Conservation (phyloP, 2,329 filamentous ascomycete genomes). For the Cryphonectria nitschkei region DNA sequence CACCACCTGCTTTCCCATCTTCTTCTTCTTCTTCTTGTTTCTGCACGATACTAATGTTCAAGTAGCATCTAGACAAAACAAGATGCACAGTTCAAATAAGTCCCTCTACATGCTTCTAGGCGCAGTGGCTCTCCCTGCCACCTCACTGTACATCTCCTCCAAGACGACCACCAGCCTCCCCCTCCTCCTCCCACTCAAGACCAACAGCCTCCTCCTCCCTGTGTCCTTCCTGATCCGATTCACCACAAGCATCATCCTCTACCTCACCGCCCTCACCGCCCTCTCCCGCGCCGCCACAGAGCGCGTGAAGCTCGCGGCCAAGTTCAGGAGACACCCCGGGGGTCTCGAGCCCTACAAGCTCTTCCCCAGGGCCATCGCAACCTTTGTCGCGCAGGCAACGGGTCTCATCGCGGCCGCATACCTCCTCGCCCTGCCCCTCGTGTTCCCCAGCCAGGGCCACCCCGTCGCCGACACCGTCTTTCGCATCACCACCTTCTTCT, state of each 20-base stretch:
- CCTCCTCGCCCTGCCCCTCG: conserved; percentile 8
- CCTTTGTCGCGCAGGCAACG: not conserved
- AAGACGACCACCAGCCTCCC: too few relatives aligned
- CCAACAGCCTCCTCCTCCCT: not conserved
- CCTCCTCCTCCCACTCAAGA: not conserved
- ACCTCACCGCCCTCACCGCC: conserved; percentile 5
- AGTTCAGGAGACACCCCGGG: not conserved
- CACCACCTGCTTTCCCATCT: too few relatives aligned
- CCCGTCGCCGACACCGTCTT: not conserved
- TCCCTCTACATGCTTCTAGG: conserved; percentile 12
- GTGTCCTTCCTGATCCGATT: not conserved
- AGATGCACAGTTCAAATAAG: conserved; percentile 3
- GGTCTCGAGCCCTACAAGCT: conserved; percentile 4
- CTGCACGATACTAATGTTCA: too few relatives aligned
- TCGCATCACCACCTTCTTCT: conserved; percentile 22
- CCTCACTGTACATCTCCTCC: conserved; percentile 3
- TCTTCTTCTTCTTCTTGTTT: too few relatives aligned
- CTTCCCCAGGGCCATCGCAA: conserved; percentile 7
- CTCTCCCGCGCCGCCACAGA: conserved; percentile 17
- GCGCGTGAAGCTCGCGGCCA: not conserved
- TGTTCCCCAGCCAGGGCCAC: not conserved
- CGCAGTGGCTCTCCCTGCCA: not conserved
- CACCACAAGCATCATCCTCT: not conserved
- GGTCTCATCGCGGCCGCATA: conserved; percentile 5
- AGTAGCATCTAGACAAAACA: too few relatives aligned